These are phyloP conservation scores for Hymenoscyphus salicellus DNA, from an alignment of 2,329 filamentous ascomycete genomes.

Conservation along the genomic window DNA sequence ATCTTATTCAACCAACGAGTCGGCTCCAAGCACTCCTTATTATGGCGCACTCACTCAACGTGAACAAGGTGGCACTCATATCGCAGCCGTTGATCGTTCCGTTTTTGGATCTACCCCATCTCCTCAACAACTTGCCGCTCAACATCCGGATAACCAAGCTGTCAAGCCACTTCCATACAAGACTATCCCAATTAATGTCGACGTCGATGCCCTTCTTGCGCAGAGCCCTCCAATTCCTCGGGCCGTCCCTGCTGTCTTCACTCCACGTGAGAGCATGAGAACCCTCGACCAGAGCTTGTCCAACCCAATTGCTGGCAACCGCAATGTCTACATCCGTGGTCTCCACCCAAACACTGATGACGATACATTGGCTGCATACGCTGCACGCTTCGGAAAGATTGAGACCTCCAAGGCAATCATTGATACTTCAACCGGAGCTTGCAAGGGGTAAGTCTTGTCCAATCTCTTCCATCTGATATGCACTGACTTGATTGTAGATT, in stretches of 20 bases:
- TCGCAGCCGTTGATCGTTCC: conserved; percentile 60
- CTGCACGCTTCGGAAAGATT: conserved; percentile 84
- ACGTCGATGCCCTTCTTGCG: conserved; percentile 63
- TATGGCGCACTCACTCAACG: conserved; percentile 57
- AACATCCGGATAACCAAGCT: conserved; percentile 38
- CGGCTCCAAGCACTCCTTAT: conserved; percentile 63
- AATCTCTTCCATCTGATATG: background rate
- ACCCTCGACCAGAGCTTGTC: conserved; percentile 91
- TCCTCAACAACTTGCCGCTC: conserved; percentile 55
- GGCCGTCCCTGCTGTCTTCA: conserved; percentile 86
- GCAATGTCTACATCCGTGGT: conserved; percentile 97
- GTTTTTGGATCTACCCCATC: conserved; percentile 63
- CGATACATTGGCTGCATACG: conserved; percentile 77
- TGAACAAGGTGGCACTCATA: conserved; percentile 57
- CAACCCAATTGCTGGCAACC: conserved; percentile 86
- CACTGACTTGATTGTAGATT: conserved; percentile 57
- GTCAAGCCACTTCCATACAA: conserved; percentile 35
- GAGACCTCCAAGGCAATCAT: conserved; percentile 99
- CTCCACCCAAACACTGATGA: conserved; percentile 94
- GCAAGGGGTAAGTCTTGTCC: conserved; percentile 74
- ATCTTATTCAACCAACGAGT: conserved; percentile 67
- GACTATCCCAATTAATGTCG: conserved; percentile 33
- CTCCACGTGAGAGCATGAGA: conserved; percentile 80
- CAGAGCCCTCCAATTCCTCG: conserved; percentile 80
- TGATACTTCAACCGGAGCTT: conserved; percentile 85